phyloP scores from a whole-genome alignment of 306 rosid genomes.

The Abrus precatorius region DNA sequence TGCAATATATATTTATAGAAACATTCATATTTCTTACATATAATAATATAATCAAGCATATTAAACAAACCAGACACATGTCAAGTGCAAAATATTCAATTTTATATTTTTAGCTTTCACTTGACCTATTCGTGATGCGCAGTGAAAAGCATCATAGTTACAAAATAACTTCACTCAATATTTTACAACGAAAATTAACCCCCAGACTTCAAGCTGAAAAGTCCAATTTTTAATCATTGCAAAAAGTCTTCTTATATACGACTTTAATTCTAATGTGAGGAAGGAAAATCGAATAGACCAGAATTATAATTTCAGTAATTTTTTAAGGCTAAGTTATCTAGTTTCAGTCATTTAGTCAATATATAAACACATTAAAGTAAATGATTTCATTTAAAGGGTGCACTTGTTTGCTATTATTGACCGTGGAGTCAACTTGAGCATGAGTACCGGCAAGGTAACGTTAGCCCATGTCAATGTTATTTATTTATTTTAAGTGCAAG shows the following conservation, averaged over 20 bases:
- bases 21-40: not conserved
- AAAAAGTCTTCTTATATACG: not conserved
- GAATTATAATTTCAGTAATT: not conserved
- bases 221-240: not conserved
- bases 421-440: conserved; percentile 11
- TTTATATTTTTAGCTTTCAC: not conserved
- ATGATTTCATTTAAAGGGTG: not conserved
- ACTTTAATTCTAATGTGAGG: not conserved
- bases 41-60: not conserved
- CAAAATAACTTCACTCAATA: not conserved
- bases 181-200: not conserved
- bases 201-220: not conserved
- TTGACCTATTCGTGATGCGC: conserved; percentile 1
- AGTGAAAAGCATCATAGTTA: not conserved
- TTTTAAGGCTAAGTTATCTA: no score
- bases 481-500: not conserved
- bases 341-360: not conserved
- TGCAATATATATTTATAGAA: not conserved
- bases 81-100: not conserved
- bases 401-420: not conserved
- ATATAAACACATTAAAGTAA: not conserved
- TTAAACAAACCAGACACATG: conserved; percentile 22
- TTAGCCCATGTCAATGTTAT: not conserved
- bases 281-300: not conserved
- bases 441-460: conserved; percentile 4